Conservation (phyloP, 257 asterid genomes). For the Lantana camara region DNA sequence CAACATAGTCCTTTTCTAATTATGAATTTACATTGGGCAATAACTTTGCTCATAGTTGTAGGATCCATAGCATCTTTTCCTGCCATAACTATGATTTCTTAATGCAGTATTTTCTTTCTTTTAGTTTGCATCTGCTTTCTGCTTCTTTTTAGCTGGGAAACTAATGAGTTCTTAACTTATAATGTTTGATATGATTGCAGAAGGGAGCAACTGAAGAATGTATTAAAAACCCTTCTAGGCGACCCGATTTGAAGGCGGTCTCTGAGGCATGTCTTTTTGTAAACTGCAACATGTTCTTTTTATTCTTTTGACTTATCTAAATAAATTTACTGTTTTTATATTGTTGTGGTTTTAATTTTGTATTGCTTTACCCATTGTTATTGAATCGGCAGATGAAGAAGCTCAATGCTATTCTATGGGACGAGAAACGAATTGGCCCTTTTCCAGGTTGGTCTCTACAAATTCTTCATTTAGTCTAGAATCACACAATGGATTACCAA, state of each 20-base stretch:
- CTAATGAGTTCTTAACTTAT: conserved; percentile 16
- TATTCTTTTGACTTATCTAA: conserved; percentile 3
- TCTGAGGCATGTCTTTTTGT: conserved; percentile 49
- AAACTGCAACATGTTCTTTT: not conserved
- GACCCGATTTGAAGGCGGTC: conserved; percentile 91
- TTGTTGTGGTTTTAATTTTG: not conserved
- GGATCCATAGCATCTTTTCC: not conserved
- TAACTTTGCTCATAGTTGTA: not conserved
- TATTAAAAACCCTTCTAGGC: conserved; percentile 45
- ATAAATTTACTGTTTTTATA: too few species aligned
- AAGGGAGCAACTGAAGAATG: conserved; percentile 29
- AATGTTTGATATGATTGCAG: conserved; percentile 41
- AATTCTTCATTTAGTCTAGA: not conserved
- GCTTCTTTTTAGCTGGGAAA: not conserved
- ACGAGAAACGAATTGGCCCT: conserved; percentile 58
- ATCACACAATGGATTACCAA: not conserved
- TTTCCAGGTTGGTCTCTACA: conserved; percentile 68
- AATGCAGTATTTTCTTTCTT: not conserved
- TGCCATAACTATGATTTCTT: not conserved
- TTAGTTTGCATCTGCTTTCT: not conserved
- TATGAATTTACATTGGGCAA: not conserved
- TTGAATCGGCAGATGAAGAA: conserved; percentile 63
- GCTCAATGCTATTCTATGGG: conserved; percentile 34
- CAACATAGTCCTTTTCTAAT: not conserved
- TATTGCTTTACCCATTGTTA: conserved; percentile 5